phyloP scores from a whole-genome alignment of 108 stramenopile species.

The Phaeodactylum tricornutum region DNA sequence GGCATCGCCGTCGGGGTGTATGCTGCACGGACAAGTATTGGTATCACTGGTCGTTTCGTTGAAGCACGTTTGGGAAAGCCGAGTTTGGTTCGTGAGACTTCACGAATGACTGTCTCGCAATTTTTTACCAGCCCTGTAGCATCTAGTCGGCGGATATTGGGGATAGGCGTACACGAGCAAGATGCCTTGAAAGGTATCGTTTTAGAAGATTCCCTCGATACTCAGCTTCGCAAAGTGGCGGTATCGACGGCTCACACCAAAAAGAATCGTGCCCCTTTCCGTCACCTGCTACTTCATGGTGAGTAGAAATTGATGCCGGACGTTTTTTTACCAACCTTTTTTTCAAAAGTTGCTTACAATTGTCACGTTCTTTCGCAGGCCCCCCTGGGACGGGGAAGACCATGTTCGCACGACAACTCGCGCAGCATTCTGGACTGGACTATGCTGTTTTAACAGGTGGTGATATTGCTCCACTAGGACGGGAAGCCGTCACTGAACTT shows the following conservation, averaged over 20 bases:
- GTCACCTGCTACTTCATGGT: constrained; percentile 97
- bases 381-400: constrained; percentile 99
- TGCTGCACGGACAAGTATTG: constrained; percentile 81
- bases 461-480: constrained; percentile 96
- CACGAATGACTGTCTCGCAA: constrained; percentile 58
- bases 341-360: too few species aligned
- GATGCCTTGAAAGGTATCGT: constrained; percentile 94
- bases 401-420: constrained; percentile 95
- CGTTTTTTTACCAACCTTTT: constrained; percentile 8
- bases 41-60: constrained; percentile 87
- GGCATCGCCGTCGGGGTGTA: constrained; percentile 91
- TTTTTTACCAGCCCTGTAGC: constrained; percentile 42
- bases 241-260: constrained; percentile 95
- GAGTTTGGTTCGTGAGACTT: constrained; percentile 94
- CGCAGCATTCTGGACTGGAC: constrained; percentile 92
- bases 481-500: constrained; percentile 97
- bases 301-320: too few species aligned
- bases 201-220: constrained; percentile 73
- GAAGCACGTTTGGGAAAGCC: constrained; percentile 95
- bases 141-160: constrained; percentile 46
- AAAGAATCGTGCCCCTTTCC: constrained; percentile 95
- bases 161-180: constrained; percentile 49
- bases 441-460: constrained; percentile 98
- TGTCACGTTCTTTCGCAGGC: too few species aligned
- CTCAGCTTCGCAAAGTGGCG: constrained; percentile 86